Evolutionary conservation across 2,329 filamentous ascomycete genomes (phyloP), one percentile per base, ranked within the genome.

Genomic region (Saccharata proteae): DNA sequence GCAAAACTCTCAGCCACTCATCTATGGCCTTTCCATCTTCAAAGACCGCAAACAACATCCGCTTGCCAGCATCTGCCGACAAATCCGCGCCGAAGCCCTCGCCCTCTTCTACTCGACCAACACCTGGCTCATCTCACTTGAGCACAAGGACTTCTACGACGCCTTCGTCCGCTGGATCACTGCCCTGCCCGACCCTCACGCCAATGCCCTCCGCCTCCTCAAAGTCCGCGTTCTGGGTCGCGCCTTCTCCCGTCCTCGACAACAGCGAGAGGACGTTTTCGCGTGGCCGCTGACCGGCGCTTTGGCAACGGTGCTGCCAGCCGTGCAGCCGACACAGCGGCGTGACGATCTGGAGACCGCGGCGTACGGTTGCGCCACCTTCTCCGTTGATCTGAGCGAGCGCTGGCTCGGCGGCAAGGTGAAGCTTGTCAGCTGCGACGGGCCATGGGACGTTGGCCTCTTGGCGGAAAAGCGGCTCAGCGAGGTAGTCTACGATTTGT

Each of bases 71-170:
- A 51, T 56, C 29, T 51, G 45, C 16, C 47, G 45, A 5, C 48
- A 48, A 12, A 43, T 57, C 25, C 52, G 54, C 29, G 38, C 45
- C 28, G 54, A 57, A 41, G 46, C 50, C 12, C 51, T 55, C 21
- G 48, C 52, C 33, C 51, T 57, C 21, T 57, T 55, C 47, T 56
- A 57, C 45, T 48, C 47, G 42, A 52, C 55, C 40, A 57, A 57
- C 32, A 50, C 45, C 3, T 57, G 54, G 54, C 43, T 50, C 34
- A 49, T 56, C 42, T 56, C 56, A 35, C 48, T 54, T 11, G 54
- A 57, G 36, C 55, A 52, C 39, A 43, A 45, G 7, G 50, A 55
- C 43, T 55, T 57, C 46, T 56, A 57, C 40, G 52, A 57, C 37
- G 49, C 47, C 22, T 57, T 57, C 40, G 50, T 45, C 29, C 45